Conservation (phyloP, 306 rosid species). For the Heteromeles arbutifolia region DNA sequence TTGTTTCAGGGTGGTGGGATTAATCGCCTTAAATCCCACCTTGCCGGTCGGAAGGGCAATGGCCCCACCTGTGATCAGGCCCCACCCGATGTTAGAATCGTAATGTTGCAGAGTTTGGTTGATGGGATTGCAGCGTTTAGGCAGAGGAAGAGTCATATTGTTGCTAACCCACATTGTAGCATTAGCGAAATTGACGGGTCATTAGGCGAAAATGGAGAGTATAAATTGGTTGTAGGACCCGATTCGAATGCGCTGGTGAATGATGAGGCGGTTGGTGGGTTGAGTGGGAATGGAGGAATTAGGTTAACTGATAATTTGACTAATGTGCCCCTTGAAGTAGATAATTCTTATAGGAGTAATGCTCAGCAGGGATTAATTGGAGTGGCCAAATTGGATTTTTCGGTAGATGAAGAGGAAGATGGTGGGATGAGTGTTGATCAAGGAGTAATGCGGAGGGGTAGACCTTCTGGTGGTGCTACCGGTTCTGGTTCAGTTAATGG, state of each 20-base stretch:
- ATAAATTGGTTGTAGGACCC: not conserved
- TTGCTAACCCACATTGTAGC: not conserved
- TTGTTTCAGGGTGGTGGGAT: constrained; percentile 33
- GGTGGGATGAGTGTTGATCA: not conserved
- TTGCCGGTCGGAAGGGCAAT: constrained; percentile 23
- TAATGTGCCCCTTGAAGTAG: not conserved
- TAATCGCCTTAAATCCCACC: constrained; percentile 18
- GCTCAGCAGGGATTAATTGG: not conserved
- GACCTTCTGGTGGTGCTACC: not conserved
- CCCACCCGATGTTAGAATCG: constrained; percentile 9
- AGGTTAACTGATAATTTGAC: not conserved
- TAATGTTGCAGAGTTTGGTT: constrained; percentile 13
- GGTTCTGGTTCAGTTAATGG: constrained; percentile 6
- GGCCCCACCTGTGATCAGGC: constrained; percentile 19
- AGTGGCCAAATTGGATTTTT: not conserved
- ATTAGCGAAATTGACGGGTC: constrained; percentile 2
- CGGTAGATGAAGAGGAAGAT: not conserved
- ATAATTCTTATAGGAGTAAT: not conserved
- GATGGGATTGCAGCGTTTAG: not conserved
- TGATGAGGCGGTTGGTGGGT: not conserved
- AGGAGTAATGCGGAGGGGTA: not conserved
- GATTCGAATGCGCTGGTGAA: not conserved
- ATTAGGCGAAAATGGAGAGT: not conserved
- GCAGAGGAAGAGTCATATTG: constrained; percentile 2
- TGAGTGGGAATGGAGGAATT: not conserved